A percentile compares a stretch with the other conserved stretches of the same genome.
These are phyloP conservation scores for Talaromyces borbonicus DNA, from an alignment of 495 filamentous ascomycete species.

Conservation along the genomic window DNA sequence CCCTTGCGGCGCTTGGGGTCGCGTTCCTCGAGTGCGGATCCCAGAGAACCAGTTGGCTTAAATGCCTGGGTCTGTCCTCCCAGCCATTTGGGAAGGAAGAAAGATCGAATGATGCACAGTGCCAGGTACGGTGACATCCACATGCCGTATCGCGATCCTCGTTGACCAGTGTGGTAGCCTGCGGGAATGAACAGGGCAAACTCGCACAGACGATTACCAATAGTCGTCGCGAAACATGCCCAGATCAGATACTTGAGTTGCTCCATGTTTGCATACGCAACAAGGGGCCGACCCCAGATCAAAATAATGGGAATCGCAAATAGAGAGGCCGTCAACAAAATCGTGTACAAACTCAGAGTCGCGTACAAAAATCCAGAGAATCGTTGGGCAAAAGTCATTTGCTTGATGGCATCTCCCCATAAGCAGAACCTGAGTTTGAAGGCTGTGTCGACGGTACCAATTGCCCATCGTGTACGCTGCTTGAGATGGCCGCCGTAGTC, in stretches of 20 bases:
- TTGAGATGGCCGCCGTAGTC: conserved; percentile 38
- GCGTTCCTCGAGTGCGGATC: conserved; percentile 23
- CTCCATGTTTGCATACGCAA: conserved; percentile 29
- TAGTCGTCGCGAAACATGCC: conserved; percentile 29
- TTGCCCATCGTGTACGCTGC: conserved; percentile 42
- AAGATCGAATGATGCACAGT: conserved; percentile 31
- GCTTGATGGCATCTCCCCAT: conserved; percentile 24
- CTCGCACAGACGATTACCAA: conserved; percentile 33
- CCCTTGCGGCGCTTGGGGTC: conserved; percentile 21
- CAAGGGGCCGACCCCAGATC: conserved; percentile 32
- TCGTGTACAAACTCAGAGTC: conserved; percentile 30
- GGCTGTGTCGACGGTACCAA: conserved; percentile 35
- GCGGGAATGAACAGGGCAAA: conserved; percentile 33
- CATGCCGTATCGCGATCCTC: conserved; percentile 28
- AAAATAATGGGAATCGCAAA: conserved; percentile 39
- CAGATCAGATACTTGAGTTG: conserved; percentile 41
- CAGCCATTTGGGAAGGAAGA: conserved; percentile 35
- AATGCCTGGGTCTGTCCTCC: conserved; percentile 27
- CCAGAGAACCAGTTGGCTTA: conserved; percentile 25
- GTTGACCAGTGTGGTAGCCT: conserved; percentile 34
- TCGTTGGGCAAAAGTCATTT: conserved; percentile 27
- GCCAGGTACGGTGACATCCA: conserved; percentile 40
- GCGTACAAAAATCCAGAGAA: conserved; percentile 37
- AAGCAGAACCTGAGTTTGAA: conserved; percentile 36
- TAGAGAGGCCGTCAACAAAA: conserved; percentile 31